A percentile compares a stretch with the other conserved stretches of the same genome.
phyloP scores from a whole-genome alignment of 1,284 basidiomycete genomes.

The Sporisorium exsertum region DNA sequence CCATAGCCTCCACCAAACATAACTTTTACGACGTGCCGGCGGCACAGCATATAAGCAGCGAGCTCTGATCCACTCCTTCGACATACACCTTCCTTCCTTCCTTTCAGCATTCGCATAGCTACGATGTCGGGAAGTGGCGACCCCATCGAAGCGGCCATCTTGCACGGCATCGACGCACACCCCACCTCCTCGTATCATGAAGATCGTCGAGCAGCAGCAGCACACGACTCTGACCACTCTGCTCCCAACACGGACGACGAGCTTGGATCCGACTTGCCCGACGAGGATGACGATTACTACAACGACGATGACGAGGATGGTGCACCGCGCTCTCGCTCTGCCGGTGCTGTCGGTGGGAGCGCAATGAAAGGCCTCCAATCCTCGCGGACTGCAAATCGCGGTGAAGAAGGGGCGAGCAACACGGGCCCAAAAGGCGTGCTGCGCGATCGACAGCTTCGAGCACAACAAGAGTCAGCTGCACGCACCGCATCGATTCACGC shows the following conservation, averaged over 20 bases:
- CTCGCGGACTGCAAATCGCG: conserved; percentile 23
- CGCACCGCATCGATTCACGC: conserved; percentile 24
- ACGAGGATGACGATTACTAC: conserved; percentile 19
- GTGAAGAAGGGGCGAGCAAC: conserved; percentile 38
- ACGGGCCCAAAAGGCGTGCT: conserved; percentile 62
- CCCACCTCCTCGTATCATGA: conserved; percentile 29
- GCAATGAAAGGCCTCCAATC: conserved; percentile 16
- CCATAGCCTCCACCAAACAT: background rate
- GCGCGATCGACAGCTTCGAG: conserved; percentile 41
- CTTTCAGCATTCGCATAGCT: background rate
- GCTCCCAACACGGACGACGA: conserved; percentile 54
- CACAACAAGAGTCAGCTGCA: conserved; percentile 17
- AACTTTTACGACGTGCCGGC: background rate
- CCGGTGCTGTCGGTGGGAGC: background rate
- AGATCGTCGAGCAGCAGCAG: conserved; percentile 29
- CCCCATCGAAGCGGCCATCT: conserved; percentile 45
- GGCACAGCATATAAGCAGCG: background rate
- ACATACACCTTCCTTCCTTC: background rate
- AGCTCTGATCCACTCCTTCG: background rate
- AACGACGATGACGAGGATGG: conserved; percentile 27
- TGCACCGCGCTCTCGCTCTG: background rate
- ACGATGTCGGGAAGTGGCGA: conserved; percentile 40
- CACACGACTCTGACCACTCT: conserved; percentile 13
- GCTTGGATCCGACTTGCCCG: conserved; percentile 47
- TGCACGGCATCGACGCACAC: conserved; percentile 42